A percentile compares a stretch with the other conserved stretches of the same genome.
These are phyloP conservation scores for Tanacetum coccineum DNA, from an alignment of 129 eudicot species.

Conservation along the genomic window DNA sequence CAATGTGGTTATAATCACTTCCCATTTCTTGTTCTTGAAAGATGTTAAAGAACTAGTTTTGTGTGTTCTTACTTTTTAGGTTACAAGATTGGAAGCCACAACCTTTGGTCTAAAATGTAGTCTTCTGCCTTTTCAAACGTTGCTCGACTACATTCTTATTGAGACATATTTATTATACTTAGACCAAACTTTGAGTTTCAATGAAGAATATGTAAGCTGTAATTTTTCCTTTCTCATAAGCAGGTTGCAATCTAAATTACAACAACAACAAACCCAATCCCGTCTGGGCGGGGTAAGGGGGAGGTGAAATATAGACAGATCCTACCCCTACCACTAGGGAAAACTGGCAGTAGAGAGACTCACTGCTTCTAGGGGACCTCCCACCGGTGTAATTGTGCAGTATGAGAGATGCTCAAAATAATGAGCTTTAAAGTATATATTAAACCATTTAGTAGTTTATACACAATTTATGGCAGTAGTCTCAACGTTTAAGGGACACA, in stretches of 20 bases:
- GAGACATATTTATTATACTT: neutral
- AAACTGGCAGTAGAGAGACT: too few relatives aligned
- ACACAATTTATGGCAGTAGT: neutral
- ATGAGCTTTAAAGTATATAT: too few relatives aligned
- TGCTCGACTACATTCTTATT: conserved; percentile 7
- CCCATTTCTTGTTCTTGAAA: too few relatives aligned
- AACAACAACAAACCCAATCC: too few relatives aligned
- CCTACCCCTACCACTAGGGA: too few relatives aligned
- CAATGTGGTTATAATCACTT: too few relatives aligned
- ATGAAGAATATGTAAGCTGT: conserved; percentile 14
- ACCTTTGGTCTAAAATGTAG: conserved; percentile 14
- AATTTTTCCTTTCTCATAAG: conserved; percentile 6
- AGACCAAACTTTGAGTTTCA: neutral
- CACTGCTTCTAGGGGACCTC: too few relatives aligned
- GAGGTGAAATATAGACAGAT: too few relatives aligned
- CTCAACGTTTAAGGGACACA: neutral
- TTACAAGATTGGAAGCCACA: neutral
- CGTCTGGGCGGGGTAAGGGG: too few relatives aligned
- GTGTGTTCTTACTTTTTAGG: neutral
- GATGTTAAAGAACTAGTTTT: too few relatives aligned
- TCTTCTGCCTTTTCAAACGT: neutral
- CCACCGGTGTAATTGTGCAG: too few relatives aligned
- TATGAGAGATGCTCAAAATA: too few relatives aligned
- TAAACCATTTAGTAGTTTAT: neutral
- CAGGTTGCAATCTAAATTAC: neutral